These are phyloP conservation scores for Collybiopsis luxurians DNA, from an alignment of 768 basidiomycete genomes.

Conservation along the genomic window DNA sequence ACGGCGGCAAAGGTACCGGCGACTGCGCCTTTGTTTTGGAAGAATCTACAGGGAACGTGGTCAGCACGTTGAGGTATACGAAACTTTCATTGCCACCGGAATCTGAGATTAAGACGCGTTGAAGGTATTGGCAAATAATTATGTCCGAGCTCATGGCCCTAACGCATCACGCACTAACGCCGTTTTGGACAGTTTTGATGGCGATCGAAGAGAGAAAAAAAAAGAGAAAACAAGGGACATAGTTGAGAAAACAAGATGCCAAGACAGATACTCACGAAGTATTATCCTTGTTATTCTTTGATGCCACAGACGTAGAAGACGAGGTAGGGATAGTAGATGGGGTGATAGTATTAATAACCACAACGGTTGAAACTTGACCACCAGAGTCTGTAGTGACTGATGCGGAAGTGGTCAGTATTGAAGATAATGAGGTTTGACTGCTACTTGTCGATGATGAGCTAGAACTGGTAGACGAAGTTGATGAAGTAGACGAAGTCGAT, in stretches of 20 bases:
- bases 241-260: too few species aligned
- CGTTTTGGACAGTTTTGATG: too few species aligned
- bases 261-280: background rate
- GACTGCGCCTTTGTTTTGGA: conserved; percentile 69
- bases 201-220: too few species aligned
- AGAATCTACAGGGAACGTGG: conserved; percentile 46
- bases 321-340: background rate
- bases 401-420: background rate
- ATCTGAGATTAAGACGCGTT: background rate
- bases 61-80: background rate
- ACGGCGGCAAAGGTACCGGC: conserved; percentile 71
- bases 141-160: too few species aligned
- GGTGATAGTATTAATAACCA: too few species aligned
- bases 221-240: too few species aligned
- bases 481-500: background rate
- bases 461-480: background rate
- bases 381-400: background rate
- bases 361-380: background rate
- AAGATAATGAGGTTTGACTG: background rate
- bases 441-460: background rate
- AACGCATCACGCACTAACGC: too few species aligned
- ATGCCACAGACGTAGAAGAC: background rate
- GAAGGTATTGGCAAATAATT: too few species aligned
- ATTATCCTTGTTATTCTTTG: background rate
- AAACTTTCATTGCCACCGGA: background rate